Conservation (phyloP, 1,139 yeast genomes). For the Schizosaccharomyces versatilis region DNA sequence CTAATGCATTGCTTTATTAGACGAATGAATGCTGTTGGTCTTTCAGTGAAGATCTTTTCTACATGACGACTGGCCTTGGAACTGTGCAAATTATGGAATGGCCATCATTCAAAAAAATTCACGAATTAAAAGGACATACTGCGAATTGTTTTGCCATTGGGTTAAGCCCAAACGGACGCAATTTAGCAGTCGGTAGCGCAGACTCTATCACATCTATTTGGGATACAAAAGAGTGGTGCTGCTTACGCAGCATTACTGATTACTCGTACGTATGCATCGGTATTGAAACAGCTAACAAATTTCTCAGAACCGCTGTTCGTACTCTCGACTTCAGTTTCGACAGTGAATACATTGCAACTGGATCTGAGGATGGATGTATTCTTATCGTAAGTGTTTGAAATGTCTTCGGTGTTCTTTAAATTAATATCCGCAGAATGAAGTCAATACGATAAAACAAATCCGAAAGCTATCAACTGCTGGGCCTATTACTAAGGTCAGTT, state of each 20-base stretch:
- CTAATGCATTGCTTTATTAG: not conserved
- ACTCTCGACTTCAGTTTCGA: conserved; percentile 20
- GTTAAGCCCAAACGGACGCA: conserved; percentile 38
- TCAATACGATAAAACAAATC: conserved; percentile 17
- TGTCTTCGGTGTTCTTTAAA: not conserved
- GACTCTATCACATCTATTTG: conserved; percentile 53
- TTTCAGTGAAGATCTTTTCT: conserved; percentile 7
- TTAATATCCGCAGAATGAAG: conserved; percentile 11
- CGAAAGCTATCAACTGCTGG: conserved; percentile 10
- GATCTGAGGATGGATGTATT: conserved; percentile 17
- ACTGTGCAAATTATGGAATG: conserved; percentile 9
- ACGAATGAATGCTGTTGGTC: conserved; percentile 10
- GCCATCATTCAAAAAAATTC: conserved; percentile 4
- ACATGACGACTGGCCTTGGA: conserved; percentile 10
- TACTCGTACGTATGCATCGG: conserved; percentile 20
- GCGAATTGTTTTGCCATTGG: conserved; percentile 17
- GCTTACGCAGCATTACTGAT: conserved; percentile 25
- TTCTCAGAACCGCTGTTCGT: conserved; percentile 15
- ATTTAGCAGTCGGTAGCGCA: conserved; percentile 37
- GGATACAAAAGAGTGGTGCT: conserved; percentile 29
- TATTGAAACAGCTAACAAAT: not conserved
- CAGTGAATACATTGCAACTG: conserved; percentile 19
- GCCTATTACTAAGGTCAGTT: conserved; percentile 15
- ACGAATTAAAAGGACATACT: conserved; percentile 9
- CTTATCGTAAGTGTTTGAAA: conserved; percentile 15